Evolutionary conservation across 768 basidiomycete species (phyloP).

Genomic region (Bullera alba): DNA sequence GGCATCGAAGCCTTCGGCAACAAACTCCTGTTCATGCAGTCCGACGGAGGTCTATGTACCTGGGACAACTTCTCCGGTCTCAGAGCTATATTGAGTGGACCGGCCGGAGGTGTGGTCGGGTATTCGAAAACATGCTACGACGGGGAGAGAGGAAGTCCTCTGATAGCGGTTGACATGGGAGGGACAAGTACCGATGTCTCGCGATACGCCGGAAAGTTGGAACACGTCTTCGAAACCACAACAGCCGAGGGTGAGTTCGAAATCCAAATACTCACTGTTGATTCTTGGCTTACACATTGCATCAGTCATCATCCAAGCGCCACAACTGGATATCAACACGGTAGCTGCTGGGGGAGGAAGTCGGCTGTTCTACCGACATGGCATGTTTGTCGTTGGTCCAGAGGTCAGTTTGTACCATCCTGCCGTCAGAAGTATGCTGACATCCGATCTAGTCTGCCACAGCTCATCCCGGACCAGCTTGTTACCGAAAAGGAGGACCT

Average conservation of each 20-base stretch:
- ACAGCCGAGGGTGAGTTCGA: slow-evolving; percentile 23
- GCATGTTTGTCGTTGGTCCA: slow-evolving; percentile 83
- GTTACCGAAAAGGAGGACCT: slow-evolving; percentile 67
- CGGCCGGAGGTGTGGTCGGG: slow-evolving; percentile 93
- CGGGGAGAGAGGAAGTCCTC: slow-evolving; percentile 65
- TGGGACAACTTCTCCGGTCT: slow-evolving; percentile 75
- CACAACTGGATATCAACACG: slow-evolving; percentile 41
- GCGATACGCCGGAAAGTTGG: slow-evolving; percentile 81
- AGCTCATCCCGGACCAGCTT: slow-evolving; percentile 81
- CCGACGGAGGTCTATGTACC: slow-evolving; percentile 55
- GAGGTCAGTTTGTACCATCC: no score
- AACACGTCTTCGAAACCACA: slow-evolving; percentile 56
- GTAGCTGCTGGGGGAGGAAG: slow-evolving; percentile 77
- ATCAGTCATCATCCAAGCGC: slow-evolving; percentile 44
- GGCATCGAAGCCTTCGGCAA: slow-evolving; percentile 16
- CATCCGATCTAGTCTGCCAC: slow-evolving; percentile 61
- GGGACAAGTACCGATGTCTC: slow-evolving; percentile 92
- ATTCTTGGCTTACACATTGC: background rate
- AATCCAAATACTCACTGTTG: background rate
- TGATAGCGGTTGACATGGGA: slow-evolving; percentile 65
- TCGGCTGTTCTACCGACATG: slow-evolving; percentile 79
- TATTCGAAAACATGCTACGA: slow-evolving; percentile 85
- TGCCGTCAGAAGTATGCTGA: background rate
- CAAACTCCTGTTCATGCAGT: slow-evolving; percentile 67
- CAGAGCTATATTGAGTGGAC: slow-evolving; percentile 79